Evolutionary conservation across 2,329 filamentous ascomycete species (phyloP).

Genomic region (Colletotrichum viniferum): DNA sequence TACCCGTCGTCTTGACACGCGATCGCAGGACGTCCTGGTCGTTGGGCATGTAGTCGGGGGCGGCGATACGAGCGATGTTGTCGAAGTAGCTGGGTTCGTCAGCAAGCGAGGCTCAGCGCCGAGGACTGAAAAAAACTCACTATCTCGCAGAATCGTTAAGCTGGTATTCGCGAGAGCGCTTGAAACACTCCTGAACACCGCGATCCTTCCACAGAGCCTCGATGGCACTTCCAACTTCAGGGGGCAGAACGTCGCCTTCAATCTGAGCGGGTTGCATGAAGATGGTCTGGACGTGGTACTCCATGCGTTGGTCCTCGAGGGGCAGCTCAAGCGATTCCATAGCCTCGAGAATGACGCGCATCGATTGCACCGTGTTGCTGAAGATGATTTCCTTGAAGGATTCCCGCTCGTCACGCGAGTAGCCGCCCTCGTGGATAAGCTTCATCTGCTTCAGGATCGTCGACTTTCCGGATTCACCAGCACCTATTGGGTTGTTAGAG

Average conservation of each 20-base stretch:
- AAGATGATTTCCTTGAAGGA: conserved; percentile 76
- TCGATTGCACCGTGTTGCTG: conserved; percentile 72
- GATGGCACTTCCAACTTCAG: conserved; percentile 92
- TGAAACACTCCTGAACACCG: conserved; percentile 94
- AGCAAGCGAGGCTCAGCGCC: conserved; percentile 31
- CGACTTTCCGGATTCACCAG: conserved; percentile 96
- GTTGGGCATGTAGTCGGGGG: conserved; percentile 91
- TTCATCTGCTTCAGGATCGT: conserved; percentile 98
- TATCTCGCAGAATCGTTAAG: conserved; percentile 96
- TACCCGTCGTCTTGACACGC: conserved; percentile 97
- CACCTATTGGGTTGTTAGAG: conserved; percentile 61
- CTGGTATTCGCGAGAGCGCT: conserved; percentile 93
- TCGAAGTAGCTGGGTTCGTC: conserved; percentile 81
- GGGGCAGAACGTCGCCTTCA: conserved; percentile 91
- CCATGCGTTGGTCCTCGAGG: conserved; percentile 88
- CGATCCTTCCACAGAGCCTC: conserved; percentile 91
- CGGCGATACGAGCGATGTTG: conserved; percentile 88
- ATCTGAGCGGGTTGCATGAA: conserved; percentile 99
- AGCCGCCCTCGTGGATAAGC: conserved; percentile 98
- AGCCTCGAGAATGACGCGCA: conserved; percentile 72
- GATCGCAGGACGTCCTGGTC: conserved; percentile 95
- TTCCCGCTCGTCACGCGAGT: conserved; percentile 85
- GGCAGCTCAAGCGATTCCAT: conserved; percentile 78
- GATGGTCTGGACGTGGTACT: conserved; percentile 97
- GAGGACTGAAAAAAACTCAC: conserved; percentile 57